phyloP scores from a whole-genome alignment of 2,329 filamentous ascomycete genomes.

The Cercospora sp. region DNA sequence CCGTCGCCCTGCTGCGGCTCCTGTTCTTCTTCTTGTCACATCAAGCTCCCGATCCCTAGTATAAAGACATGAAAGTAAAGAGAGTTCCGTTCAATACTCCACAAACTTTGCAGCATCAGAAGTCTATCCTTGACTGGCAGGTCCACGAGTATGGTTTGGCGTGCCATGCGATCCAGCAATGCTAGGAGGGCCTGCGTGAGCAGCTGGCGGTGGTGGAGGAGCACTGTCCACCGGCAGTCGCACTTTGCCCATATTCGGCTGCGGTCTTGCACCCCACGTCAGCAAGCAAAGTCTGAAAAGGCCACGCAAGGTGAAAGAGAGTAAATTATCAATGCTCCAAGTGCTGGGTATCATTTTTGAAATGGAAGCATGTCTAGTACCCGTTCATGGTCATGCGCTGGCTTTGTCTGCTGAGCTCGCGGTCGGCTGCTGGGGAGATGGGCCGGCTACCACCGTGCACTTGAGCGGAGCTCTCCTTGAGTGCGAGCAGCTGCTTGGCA shows the following conservation, averaged over 20 bases:
- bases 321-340: slow-evolving; percentile 28
- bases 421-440: slow-evolving; percentile 91
- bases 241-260: slow-evolving; percentile 8
- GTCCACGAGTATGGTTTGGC: slow-evolving; percentile 30
- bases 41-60: slow-evolving; percentile 11
- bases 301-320: slow-evolving; percentile 5
- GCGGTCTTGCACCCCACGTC: slow-evolving; percentile 20
- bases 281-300: slow-evolving; percentile 21
- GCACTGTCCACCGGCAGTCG: slow-evolving; percentile 4
- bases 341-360: slow-evolving; percentile 25
- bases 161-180: slow-evolving; percentile 20
- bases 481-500: slow-evolving; percentile 93
- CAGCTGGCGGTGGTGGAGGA: background rate
- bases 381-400: slow-evolving; percentile 99
- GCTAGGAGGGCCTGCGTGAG: slow-evolving; percentile 3
- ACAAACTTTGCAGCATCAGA: slow-evolving; percentile 21
- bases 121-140: slow-evolving; percentile 31
- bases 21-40: background rate
- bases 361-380: slow-evolving; percentile 63
- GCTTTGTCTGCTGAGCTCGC: slow-evolving; percentile 94
- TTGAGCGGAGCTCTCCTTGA: slow-evolving; percentile 96
- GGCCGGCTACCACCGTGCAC: slow-evolving; percentile 68
- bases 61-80: slow-evolving; percentile 18
- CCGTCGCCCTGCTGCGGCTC: slow-evolving; percentile 10
- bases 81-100: slow-evolving; percentile 19